Conservation (phyloP, 2,329 filamentous ascomycete genomes). For the Periconia sp. region DNA sequence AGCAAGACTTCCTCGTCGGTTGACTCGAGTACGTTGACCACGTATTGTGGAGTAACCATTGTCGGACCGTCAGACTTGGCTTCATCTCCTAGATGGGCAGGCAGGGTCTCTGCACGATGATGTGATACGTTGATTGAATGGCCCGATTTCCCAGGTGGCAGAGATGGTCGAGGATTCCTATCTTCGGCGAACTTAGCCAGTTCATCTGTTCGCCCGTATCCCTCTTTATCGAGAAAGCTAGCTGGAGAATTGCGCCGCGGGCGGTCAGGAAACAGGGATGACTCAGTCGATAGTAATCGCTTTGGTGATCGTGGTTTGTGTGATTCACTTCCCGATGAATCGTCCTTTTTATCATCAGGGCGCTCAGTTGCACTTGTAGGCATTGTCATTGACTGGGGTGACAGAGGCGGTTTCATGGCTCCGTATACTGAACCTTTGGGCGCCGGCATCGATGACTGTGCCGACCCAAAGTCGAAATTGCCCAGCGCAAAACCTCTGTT, state of each 20-base stretch:
- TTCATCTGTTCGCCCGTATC: constrained; percentile 40
- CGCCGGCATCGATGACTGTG: constrained; percentile 31
- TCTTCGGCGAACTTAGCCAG: constrained; percentile 43
- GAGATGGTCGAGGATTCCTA: constrained; percentile 35
- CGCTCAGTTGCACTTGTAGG: constrained; percentile 21
- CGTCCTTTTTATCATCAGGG: constrained; percentile 26
- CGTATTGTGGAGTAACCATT: constrained; percentile 55
- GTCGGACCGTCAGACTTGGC: constrained; percentile 39
- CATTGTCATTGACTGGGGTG: constrained; percentile 41
- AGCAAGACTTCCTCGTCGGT: constrained; percentile 66
- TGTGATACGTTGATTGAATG: constrained; percentile 24
- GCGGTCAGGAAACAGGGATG: constrained; percentile 48
- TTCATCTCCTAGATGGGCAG: constrained; percentile 35
- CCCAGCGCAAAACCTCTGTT: constrained; percentile 56
- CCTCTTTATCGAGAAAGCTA: constrained; percentile 44
- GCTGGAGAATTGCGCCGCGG: constrained; percentile 57
- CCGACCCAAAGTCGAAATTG: constrained; percentile 50
- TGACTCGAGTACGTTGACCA: constrained; percentile 56
- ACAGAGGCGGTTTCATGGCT: constrained; percentile 35
- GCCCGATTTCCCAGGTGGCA: constrained; percentile 29
- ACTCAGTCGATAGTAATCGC: constrained; percentile 54
- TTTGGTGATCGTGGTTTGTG: constrained; percentile 54
- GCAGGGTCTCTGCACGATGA: constrained; percentile 55
- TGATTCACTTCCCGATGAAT: constrained; percentile 18
- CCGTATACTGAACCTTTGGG: constrained; percentile 30